phyloP scores from a whole-genome alignment of 352 stramenopile genomes.

The Pythium aquatile region DNA sequence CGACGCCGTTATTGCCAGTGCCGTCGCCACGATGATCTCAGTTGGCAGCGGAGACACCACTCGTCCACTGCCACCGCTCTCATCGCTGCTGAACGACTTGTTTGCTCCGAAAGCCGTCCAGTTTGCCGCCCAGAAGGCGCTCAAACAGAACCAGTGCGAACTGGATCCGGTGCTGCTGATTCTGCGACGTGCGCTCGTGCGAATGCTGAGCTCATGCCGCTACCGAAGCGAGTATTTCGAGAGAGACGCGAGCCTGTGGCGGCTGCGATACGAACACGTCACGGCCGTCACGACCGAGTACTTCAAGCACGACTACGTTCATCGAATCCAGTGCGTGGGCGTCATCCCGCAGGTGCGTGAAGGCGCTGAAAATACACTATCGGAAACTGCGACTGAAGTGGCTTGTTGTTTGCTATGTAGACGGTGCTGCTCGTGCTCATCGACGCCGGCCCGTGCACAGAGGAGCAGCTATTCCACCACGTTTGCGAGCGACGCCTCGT shows the following conservation, averaged over 20 bases:
- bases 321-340: conserved; percentile 14
- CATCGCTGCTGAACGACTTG: conserved; percentile 3
- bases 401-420: background rate
- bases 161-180: conserved; percentile 14
- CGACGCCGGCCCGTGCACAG: conserved; percentile 20
- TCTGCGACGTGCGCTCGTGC: conserved; percentile 1
- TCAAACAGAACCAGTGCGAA: conserved; percentile 14
- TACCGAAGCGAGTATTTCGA: conserved; percentile 5
- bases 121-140: conserved; percentile 15
- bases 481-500: conserved; percentile 14
- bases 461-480: conserved; percentile 15
- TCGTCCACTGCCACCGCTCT: background rate
- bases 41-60: background rate
- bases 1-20: background rate
- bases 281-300: background rate
- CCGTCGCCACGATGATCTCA: conserved; percentile 2
- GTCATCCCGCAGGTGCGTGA: conserved; percentile 20
- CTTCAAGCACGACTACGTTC: conserved; percentile 25
- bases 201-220: conserved; percentile 8
- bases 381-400: no score
- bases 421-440: conserved; percentile 23
- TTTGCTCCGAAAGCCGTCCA: conserved; percentile 17
- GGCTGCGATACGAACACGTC: conserved; percentile 18
- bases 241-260: conserved; percentile 1
- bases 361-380: background rate